phyloP scores from a whole-genome alignment of 768 basidiomycete genomes.

The Phanerodontia chrysosporium region DNA sequence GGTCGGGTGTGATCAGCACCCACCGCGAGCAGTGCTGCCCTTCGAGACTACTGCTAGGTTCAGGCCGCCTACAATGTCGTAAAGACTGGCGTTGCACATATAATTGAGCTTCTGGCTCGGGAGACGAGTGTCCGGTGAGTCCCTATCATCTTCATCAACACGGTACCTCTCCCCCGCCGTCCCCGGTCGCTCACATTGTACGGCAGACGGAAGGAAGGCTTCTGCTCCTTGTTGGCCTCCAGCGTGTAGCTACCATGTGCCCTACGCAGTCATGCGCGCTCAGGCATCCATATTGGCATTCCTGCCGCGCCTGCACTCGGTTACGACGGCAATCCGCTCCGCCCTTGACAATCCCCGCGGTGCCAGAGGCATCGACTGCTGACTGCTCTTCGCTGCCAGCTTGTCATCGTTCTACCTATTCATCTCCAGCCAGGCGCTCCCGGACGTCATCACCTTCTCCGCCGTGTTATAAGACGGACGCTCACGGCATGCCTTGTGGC shows the following conservation, averaged over 20 bases:
- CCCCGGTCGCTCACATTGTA: constrained; percentile 4
- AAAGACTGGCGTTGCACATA: not conserved
- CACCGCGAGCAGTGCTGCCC: not conserved
- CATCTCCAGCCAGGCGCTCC: not conserved
- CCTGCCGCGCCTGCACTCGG: not conserved
- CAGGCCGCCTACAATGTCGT: not conserved
- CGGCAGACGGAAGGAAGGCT: constrained; percentile 1
- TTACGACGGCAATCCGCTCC: not conserved
- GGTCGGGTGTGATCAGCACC: not conserved
- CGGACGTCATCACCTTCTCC: constrained; percentile 5
- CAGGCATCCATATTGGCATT: not conserved
- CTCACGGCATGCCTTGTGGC: not conserved
- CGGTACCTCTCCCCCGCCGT: not conserved
- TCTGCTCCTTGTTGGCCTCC: not conserved
- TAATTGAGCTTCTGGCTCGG: not conserved
- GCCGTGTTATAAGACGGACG: constrained; percentile 1
- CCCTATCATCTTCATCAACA: constrained; percentile 3
- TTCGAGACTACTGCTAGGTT: not conserved
- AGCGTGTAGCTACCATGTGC: not conserved
- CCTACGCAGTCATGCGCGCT: not conserved
- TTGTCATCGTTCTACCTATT: not conserved
- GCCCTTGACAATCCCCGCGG: not conserved
- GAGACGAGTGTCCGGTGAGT: constrained; percentile 3
- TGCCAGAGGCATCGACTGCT: not conserved
- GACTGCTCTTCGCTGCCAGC: too few species aligned